Evolutionary conservation across 1,139 yeast species (phyloP).

Genomic region (Scheffersomyces titani): DNA sequence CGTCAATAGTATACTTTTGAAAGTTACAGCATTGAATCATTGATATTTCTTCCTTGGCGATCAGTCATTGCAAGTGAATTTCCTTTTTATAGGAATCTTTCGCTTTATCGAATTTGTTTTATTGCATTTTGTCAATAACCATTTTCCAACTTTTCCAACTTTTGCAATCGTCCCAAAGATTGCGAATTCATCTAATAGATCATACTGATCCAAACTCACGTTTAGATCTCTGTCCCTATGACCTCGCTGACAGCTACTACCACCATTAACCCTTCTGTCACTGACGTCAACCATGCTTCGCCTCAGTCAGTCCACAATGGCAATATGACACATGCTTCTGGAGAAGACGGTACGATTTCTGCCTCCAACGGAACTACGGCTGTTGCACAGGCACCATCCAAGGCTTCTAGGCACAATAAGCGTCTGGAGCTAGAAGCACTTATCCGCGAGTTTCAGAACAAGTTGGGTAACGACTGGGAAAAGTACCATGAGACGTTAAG

Average conservation of each 20-base stretch:
- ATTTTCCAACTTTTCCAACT: no score
- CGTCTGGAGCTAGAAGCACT: slow-evolving; percentile 73
- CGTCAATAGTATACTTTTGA: no score
- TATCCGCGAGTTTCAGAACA: slow-evolving; percentile 71
- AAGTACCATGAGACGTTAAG: slow-evolving; percentile 80
- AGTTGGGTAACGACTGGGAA: slow-evolving; percentile 69
- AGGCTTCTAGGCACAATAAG: slow-evolving; percentile 24
- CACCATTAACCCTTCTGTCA: not conserved
- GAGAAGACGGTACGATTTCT: not conserved
- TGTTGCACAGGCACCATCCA: slow-evolving; percentile 1
- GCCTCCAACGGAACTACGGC: slow-evolving; percentile 3
- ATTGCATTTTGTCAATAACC: no score
- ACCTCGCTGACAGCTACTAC: slow-evolving; percentile 1
- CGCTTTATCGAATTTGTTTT: no score
- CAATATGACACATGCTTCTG: not conserved
- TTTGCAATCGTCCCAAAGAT: no score
- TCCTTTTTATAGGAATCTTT: no score
- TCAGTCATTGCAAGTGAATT: no score
- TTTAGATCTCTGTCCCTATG: not conserved
- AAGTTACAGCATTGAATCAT: no score
- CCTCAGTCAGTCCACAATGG: not conserved
- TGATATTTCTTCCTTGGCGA: no score
- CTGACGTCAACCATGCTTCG: not conserved
- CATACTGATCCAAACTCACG: no score
- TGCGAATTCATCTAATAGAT: no score